A percentile compares a stretch with the other conserved stretches of the same genome.
Conservation (phyloP, 768 basidiomycete species). For the Dendrothele bispora region DNA sequence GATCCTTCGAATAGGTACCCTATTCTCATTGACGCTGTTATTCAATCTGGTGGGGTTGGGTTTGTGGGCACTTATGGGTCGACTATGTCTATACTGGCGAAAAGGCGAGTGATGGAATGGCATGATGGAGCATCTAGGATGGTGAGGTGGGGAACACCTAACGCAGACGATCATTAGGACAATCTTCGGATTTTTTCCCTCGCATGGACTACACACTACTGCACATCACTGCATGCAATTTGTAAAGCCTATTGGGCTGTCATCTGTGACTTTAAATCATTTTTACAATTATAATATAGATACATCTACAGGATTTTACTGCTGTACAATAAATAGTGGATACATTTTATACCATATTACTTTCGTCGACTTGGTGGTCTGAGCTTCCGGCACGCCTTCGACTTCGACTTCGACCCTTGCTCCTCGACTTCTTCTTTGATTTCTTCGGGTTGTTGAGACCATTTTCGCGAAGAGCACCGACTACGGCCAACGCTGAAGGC, state of each 20-base stretch:
- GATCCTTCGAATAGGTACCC: conserved; percentile 53
- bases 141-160: conserved; percentile 58
- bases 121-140: conserved; percentile 48
- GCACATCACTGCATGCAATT: too few relatives aligned
- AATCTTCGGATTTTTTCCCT: too few relatives aligned
- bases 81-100: conserved; percentile 69
- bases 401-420: neutral
- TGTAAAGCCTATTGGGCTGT: too few relatives aligned
- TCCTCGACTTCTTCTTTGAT: conserved; percentile 11
- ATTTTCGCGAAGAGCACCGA: conserved; percentile 29
- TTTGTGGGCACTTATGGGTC: conserved; percentile 74
- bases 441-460: conserved; percentile 30
- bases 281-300: too few relatives aligned
- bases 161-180: conserved; percentile 59
- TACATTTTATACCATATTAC: too few relatives aligned
- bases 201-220: too few relatives aligned
- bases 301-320: too few relatives aligned
- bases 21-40: conserved; percentile 68
- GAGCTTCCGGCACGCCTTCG: too few relatives aligned
- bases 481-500: conserved; percentile 36
- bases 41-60: conserved; percentile 65
- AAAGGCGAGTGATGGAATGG: conserved; percentile 71
- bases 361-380: too few relatives aligned
- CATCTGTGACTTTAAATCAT: too few relatives aligned
- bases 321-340: too few relatives aligned